Base-by-base conservation (phyloP, 2,329 filamentous ascomycete genomes). In the Sporothrix dimorphospora region DNA sequence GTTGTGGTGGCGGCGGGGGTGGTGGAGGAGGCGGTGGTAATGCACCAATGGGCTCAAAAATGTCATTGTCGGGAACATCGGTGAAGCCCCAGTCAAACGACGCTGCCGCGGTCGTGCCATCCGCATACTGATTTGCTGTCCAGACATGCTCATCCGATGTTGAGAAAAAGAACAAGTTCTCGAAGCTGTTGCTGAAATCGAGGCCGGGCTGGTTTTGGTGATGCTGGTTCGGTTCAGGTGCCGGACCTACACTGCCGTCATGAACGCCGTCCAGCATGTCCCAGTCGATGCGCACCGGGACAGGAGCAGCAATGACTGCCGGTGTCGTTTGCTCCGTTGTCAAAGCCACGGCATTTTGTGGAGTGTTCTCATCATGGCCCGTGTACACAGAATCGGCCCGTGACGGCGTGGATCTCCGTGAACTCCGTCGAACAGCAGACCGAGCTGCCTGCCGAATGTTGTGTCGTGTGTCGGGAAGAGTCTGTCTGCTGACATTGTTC, bases 51-150 rank as follows among this genome's bases (percentile, higher is more conserved):
- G 65, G 16, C 47, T 68, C 47, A 9, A 68, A 68, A 3, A 68
- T 68, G 65, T 53, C 47, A 9, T 47, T 53, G 27, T 68, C 65
- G 1, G 40, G 4, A 12, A 49, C 61, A n/a, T 68, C 65, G 5
- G 65, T 68, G 30, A 68, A 68, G 7, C 65, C 65, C 65, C 65
- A 68, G 45, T 68, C 65, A 38, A 68, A 68, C 30, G 55, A n/a
- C 7, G 16, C 55, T 40, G 55, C 55, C 5, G 34, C 55, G 16
- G 11, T 14, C 27, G 55, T 47, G 4, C 45, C 40, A 21, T 47
- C 61, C 6, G 24, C 24, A 30, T 55, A 55, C 53, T 55, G 53
- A 12, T 27, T 30, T 3, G 61, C 61, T 34, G 61, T 47, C 61
- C 21, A 47, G 4, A 21, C 61, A 40, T 45, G 24, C 21, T 47